Evolutionary conservation across 345 rosid species (phyloP).

Genomic region (Litchi chinensis): DNA sequence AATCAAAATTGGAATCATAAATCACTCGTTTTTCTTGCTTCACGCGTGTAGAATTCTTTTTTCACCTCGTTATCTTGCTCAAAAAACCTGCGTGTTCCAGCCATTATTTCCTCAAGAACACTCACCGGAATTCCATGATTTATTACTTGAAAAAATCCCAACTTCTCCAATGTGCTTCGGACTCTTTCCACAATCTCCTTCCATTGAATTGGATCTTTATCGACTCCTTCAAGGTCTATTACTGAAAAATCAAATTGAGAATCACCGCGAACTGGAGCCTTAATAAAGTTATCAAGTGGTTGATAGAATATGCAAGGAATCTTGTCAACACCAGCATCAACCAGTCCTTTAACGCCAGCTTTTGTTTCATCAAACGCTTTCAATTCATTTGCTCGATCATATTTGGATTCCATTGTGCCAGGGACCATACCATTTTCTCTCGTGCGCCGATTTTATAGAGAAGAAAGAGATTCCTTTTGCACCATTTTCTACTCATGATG

Average conservation of each 20-base stretch:
- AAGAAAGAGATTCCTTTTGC: background rate
- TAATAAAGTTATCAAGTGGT: background rate
- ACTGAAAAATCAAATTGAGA: constrained; percentile 31
- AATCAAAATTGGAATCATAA: constrained; percentile 25
- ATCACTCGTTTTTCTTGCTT: background rate
- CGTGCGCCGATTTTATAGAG: background rate
- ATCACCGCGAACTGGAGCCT: background rate
- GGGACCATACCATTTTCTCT: background rate
- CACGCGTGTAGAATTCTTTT: constrained; percentile 28
- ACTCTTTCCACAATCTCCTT: constrained; percentile 8
- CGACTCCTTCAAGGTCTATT: constrained; percentile 34
- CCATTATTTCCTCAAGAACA: constrained; percentile 20
- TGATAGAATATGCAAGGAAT: constrained; percentile 15
- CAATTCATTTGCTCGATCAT: constrained; percentile 17
- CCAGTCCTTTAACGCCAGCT: constrained; percentile 19
- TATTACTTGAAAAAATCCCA: constrained; percentile 34
- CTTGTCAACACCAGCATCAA: constrained; percentile 1
- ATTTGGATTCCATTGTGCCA: background rate
- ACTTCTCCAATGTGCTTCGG: constrained; percentile 13
- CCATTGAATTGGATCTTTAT: background rate
- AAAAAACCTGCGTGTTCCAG: constrained; percentile 22
- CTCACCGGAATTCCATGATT: constrained; percentile 24
- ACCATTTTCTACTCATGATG: no score
- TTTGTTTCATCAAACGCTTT: constrained; percentile 13
- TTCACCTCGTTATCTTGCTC: constrained; percentile 28